These are phyloP conservation scores for Solanum medicagineum DNA, from an alignment of 257 asterid species.

Conservation along the genomic window DNA sequence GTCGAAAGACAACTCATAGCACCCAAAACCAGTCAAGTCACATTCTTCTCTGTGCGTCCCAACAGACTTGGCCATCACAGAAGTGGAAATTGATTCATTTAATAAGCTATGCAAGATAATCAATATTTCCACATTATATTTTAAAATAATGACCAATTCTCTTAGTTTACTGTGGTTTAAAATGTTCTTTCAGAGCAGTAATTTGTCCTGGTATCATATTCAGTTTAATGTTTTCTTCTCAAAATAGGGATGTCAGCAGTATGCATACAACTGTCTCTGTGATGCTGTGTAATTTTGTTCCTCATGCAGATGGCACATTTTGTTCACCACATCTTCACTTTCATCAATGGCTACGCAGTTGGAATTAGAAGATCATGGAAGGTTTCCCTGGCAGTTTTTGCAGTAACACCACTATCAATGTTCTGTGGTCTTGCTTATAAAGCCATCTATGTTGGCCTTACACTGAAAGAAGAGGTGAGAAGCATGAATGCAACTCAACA, in stretches of 20 bases:
- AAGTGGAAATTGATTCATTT: not conserved
- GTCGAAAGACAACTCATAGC: not conserved
- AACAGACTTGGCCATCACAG: not conserved
- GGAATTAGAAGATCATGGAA: conserved; percentile 59
- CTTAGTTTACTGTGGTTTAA: not conserved
- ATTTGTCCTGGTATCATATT: not conserved
- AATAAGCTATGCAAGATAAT: not conserved
- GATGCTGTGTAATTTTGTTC: not conserved
- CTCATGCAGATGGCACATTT: conserved; percentile 71
- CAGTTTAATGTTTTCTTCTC: not conserved
- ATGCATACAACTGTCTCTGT: not conserved
- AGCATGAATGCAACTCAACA: not conserved
- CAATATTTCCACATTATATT: not conserved
- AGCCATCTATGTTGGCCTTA: conserved; percentile 68
- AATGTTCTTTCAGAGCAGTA: not conserved
- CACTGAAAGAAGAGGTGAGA: conserved; percentile 76
- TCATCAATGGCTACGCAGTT: conserved; percentile 59
- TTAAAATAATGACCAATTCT: not conserved
- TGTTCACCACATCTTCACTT: conserved; percentile 70
- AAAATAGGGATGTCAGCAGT: not conserved
- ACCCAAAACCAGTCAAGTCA: not conserved
- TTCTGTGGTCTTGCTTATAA: conserved; percentile 75
- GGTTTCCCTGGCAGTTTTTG: conserved; percentile 67
- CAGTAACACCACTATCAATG: conserved; percentile 80
- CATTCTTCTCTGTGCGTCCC: not conserved